These are phyloP conservation scores for Asterophora lycoperdoides DNA, from an alignment of 768 basidiomycete genomes.

Conservation along the genomic window DNA sequence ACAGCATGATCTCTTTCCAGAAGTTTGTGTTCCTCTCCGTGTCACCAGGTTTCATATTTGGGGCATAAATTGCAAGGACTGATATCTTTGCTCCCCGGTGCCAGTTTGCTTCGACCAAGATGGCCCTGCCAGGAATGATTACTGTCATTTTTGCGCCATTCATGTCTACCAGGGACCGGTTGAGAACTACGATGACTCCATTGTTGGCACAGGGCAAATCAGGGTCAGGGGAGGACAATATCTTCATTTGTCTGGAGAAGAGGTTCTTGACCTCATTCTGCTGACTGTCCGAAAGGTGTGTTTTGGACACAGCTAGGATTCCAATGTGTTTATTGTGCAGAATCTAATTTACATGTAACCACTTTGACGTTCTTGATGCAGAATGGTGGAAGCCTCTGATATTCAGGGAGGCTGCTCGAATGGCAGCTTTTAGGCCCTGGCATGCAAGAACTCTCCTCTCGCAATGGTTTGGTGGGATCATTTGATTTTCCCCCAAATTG, in stretches of 20 bases:
- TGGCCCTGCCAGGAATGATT: neutral
- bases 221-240: neutral
- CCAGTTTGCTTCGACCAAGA: neutral
- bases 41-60: neutral
- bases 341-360: constrained; percentile 5
- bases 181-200: constrained; percentile 1
- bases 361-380: neutral
- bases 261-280: neutral
- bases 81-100: neutral
- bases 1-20: too few species aligned
- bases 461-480: neutral
- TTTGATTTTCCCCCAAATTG: constrained; percentile 9
- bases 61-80: neutral
- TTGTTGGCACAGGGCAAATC: neutral
- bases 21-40: neutral
- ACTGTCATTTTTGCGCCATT: neutral
- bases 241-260: constrained; percentile 1
- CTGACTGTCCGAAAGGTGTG: neutral
- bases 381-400: neutral
- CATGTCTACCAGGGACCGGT: neutral
- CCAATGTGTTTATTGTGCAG: neutral
- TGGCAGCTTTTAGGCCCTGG: constrained; percentile 2
- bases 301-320: neutral
- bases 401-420: constrained; percentile 2
- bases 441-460: neutral